Percentiles rank a stretch among this genome's conserved stretches.
These are phyloP conservation scores for Takashimella koratensis DNA, from an alignment of 1,284 basidiomycete species.

Conservation along the genomic window DNA sequence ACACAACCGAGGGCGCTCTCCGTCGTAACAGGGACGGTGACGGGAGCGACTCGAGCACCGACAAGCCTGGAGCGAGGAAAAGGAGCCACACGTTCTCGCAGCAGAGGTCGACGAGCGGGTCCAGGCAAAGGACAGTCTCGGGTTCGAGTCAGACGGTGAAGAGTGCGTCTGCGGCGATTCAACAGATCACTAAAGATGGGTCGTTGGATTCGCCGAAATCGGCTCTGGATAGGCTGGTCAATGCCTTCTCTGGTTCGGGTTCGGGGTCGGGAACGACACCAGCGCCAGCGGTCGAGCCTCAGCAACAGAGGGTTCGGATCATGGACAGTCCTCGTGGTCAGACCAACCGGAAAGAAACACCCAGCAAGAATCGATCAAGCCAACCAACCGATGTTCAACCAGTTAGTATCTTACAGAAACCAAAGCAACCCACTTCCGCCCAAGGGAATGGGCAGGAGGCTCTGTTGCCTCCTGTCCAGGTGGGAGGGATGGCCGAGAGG, in stretches of 20 bases:
- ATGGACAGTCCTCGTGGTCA: background rate
- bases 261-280: background rate
- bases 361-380: background rate
- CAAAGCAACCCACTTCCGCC: slow-evolving; percentile 1
- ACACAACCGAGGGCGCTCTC: slow-evolving; percentile 20
- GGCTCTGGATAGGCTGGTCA: slow-evolving; percentile 39
- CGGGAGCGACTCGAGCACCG: background rate
- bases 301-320: background rate
- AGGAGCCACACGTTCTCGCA: background rate
- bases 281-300: too few species aligned
- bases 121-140: background rate
- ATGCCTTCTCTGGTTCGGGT: background rate
- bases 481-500: slow-evolving; percentile 43
- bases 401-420: slow-evolving; percentile 15
- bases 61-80: background rate
- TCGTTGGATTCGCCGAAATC: slow-evolving; percentile 29
- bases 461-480: slow-evolving; percentile 6
- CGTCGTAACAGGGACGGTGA: background rate
- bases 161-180: background rate
- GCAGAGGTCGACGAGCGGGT: background rate
- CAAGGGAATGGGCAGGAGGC: slow-evolving; percentile 4
- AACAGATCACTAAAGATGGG: background rate
- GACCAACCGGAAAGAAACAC: background rate
- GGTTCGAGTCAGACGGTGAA: background rate
- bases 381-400: background rate